These are phyloP conservation scores for Umbilicus rupestris DNA, from an alignment of 164 flowering plant species.

Conservation along the genomic window DNA sequence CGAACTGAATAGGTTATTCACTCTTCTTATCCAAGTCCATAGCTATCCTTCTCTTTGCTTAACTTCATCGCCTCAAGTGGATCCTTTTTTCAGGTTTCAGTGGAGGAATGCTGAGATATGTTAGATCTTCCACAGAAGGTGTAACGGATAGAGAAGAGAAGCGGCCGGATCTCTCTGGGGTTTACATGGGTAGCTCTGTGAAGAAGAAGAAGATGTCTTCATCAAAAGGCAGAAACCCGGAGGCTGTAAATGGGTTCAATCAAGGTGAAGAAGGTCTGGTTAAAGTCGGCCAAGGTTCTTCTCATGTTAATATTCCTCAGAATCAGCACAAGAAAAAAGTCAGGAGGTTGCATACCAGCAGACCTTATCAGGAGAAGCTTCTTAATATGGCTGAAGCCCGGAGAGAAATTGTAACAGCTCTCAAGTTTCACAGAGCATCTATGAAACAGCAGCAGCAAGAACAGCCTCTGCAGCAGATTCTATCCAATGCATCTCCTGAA, in stretches of 20 bases:
- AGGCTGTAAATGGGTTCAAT: slow-evolving; percentile 60
- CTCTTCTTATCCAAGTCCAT: too few species aligned
- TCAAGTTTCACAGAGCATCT: slow-evolving; percentile 81
- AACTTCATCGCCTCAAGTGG: slow-evolving; percentile 1
- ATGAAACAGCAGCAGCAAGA: slow-evolving; percentile 75
- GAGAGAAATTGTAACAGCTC: slow-evolving; percentile 79
- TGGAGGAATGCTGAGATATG: slow-evolving; percentile 22
- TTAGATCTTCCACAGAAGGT: slow-evolving; percentile 11
- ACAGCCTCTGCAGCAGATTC: slow-evolving; percentile 23
- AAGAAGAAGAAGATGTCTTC: slow-evolving; percentile 74
- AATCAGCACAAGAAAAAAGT: slow-evolving; percentile 56
- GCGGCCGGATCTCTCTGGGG: slow-evolving; percentile 59
- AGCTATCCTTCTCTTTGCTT: slow-evolving; percentile 8
- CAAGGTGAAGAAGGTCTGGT: background rate
- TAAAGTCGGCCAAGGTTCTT: slow-evolving; percentile 7
- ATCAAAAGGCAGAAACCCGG: slow-evolving; percentile 36
- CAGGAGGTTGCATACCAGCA: slow-evolving; percentile 74
- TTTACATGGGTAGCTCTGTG: slow-evolving; percentile 78
- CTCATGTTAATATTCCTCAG: slow-evolving; percentile 17
- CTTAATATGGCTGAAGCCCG: slow-evolving; percentile 89
- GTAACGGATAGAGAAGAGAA: slow-evolving; percentile 25
- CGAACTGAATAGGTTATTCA: too few species aligned
- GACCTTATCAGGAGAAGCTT: slow-evolving; percentile 82
- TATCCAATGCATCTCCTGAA: slow-evolving; percentile 16
- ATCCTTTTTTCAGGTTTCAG: slow-evolving; percentile 2